These are phyloP conservation scores for Adenanthera pavonina DNA, from an alignment of 306 rosid species.

Conservation along the genomic window DNA sequence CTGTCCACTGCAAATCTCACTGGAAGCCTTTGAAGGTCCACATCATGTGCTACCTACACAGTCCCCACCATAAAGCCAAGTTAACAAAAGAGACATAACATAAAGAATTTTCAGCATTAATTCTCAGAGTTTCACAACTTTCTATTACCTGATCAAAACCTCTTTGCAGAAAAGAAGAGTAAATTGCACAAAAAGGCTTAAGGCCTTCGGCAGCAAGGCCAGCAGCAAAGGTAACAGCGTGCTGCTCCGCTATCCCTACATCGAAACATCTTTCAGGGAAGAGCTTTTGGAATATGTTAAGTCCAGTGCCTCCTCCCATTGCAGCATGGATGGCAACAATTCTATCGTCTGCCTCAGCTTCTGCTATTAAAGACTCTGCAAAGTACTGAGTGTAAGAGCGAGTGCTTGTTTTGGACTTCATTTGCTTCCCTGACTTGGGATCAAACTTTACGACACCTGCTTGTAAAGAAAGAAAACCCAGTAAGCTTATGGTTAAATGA, in stretches of 20 bases:
- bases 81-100: neutral
- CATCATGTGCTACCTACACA: slow-evolving; percentile 54
- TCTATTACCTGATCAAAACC: slow-evolving; percentile 47
- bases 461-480: neutral
- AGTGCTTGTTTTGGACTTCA: slow-evolving; percentile 46
- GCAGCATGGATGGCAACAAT: slow-evolving; percentile 64
- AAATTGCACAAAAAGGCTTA: slow-evolving; percentile 61
- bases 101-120: neutral
- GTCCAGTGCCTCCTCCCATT: slow-evolving; percentile 69
- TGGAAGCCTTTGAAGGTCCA: slow-evolving; percentile 59
- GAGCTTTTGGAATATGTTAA: slow-evolving; percentile 51
- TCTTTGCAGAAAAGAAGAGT: slow-evolving; percentile 64
- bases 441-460: slow-evolving; percentile 59
- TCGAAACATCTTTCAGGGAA: slow-evolving; percentile 56
- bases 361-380: slow-evolving; percentile 52
- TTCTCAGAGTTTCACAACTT: neutral
- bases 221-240: slow-evolving; percentile 62
- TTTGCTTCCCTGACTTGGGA: slow-evolving; percentile 53
- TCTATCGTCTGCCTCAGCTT: slow-evolving; percentile 51
- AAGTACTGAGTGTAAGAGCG: slow-evolving; percentile 55
- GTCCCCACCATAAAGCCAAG: neutral
- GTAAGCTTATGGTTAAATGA: neutral
- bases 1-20: slow-evolving; percentile 62
- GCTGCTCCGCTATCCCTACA: slow-evolving; percentile 66
- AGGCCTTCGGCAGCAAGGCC: slow-evolving; percentile 62